Evolutionary conservation across 108 stramenopile genomes (phyloP).

Genomic region (Pseudonitzschia delicatissima): DNA sequence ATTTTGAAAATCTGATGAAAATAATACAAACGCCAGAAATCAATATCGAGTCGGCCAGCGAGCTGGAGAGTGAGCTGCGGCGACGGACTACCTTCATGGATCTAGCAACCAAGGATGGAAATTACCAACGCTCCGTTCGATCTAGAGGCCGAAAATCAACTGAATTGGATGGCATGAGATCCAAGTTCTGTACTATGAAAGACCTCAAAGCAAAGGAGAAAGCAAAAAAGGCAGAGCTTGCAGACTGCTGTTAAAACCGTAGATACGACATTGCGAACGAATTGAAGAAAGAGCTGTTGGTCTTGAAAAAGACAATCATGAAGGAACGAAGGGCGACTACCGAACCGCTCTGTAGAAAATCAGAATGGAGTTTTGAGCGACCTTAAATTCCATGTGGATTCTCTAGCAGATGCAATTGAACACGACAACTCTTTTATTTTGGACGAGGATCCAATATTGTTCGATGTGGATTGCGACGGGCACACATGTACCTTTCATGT

Average conservation of each 20-base stretch:
- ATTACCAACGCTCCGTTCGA: slow-evolving; percentile 22
- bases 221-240: slow-evolving; percentile 19
- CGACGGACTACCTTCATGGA: not conserved
- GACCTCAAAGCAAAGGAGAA: slow-evolving; percentile 28
- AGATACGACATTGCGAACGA: slow-evolving; percentile 24
- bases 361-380: slow-evolving; percentile 6
- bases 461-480: slow-evolving; percentile 20
- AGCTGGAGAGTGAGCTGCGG: slow-evolving; percentile 12
- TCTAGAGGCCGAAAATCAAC: not conserved
- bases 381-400: slow-evolving; percentile 22
- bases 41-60: slow-evolving; percentile 18
- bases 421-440: not conserved
- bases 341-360: not conserved
- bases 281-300: slow-evolving; percentile 19
- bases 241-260: slow-evolving; percentile 14
- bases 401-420: slow-evolving; percentile 6
- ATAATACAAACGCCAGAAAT: slow-evolving; percentile 29
- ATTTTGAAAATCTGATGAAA: slow-evolving; percentile 23
- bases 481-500: slow-evolving; percentile 27
- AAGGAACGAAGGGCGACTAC: slow-evolving; percentile 15
- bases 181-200: slow-evolving; percentile 20
- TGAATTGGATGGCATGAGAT: slow-evolving; percentile 33
- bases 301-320: slow-evolving; percentile 32
- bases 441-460: slow-evolving; percentile 6
- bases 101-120: slow-evolving; percentile 17